Conservation (phyloP, 2,329 filamentous ascomycete species). For the Nothopassalora personata region DNA sequence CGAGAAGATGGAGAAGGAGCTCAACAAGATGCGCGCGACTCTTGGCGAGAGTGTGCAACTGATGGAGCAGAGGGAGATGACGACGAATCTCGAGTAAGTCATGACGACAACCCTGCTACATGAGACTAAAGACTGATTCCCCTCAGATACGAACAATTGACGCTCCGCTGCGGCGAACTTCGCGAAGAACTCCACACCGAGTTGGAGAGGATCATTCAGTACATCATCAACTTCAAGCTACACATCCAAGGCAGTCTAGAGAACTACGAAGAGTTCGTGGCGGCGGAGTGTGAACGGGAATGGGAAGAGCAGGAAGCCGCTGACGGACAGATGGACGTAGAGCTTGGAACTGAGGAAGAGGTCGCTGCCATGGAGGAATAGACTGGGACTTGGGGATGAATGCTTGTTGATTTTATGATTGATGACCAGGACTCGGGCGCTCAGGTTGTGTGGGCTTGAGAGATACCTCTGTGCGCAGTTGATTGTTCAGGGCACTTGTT, state of each 20-base stretch:
- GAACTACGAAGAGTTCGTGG: conserved; percentile 89
- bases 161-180: conserved; percentile 73
- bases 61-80: conserved; percentile 93
- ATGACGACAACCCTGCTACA: background rate
- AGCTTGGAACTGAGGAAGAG: conserved; percentile 7
- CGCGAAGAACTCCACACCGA: conserved; percentile 98
- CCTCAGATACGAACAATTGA: conserved; percentile 84
- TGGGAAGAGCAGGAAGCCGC: conserved; percentile 47
- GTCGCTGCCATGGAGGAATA: conserved; percentile 17
- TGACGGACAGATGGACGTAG: conserved; percentile 3
- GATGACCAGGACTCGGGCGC: background rate
- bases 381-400: background rate
- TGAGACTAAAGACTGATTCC: background rate
- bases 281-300: conserved; percentile 75
- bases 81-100: conserved; percentile 85
- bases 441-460: background rate
- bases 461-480: conserved; percentile 7
- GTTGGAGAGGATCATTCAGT: conserved; percentile 91
- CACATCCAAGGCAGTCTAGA: conserved; percentile 89
- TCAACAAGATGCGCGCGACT: conserved; percentile 84
- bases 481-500: background rate
- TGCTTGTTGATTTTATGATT: conserved; percentile 6
- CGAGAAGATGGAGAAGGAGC: conserved; percentile 96
- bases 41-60: conserved; percentile 82
- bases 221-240: conserved; percentile 98